Percentiles rank a stretch among this genome's conserved stretches.
Conservation (phyloP, 352 stramenopile species). For the Phytophthora pisi region DNA sequence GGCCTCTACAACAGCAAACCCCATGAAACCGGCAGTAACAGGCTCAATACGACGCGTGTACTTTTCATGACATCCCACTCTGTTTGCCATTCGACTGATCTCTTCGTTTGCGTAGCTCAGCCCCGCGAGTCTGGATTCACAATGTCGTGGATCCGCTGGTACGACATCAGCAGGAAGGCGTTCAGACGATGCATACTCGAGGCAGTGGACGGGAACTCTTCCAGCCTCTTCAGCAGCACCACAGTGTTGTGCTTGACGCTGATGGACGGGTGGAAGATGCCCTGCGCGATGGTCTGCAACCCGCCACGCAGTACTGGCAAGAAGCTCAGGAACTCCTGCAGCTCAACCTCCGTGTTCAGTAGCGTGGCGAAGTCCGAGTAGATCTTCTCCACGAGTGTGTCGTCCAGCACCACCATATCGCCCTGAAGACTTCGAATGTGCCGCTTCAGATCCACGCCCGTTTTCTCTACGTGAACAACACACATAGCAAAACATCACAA, state of each 20-base stretch:
- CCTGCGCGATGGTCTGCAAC: slow-evolving; percentile 82
- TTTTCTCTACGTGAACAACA: slow-evolving; percentile 77
- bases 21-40: slow-evolving; percentile 6
- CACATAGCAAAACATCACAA: slow-evolving; percentile 35
- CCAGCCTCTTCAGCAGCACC: slow-evolving; percentile 83
- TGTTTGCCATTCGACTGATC: slow-evolving; percentile 7
- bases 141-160: slow-evolving; percentile 82
- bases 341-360: slow-evolving; percentile 73
- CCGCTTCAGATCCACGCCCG: slow-evolving; percentile 78
- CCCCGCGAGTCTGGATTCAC: slow-evolving; percentile 62
- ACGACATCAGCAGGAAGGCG: slow-evolving; percentile 84
- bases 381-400: slow-evolving; percentile 79
- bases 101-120: slow-evolving; percentile 10
- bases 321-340: slow-evolving; percentile 88
- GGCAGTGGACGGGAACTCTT: slow-evolving; percentile 76
- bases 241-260: slow-evolving; percentile 91
- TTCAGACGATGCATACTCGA: slow-evolving; percentile 77
- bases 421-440: slow-evolving; percentile 82
- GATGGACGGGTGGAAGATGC: slow-evolving; percentile 87
- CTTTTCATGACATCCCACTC: slow-evolving; percentile 8
- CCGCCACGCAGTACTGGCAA: slow-evolving; percentile 78
- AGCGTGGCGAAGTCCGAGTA: slow-evolving; percentile 83
- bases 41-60: slow-evolving; percentile 4
- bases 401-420: slow-evolving; percentile 76
- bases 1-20: background rate